These are phyloP conservation scores for Pleurotus eryngii DNA, from an alignment of 768 basidiomycete genomes.

Conservation along the genomic window DNA sequence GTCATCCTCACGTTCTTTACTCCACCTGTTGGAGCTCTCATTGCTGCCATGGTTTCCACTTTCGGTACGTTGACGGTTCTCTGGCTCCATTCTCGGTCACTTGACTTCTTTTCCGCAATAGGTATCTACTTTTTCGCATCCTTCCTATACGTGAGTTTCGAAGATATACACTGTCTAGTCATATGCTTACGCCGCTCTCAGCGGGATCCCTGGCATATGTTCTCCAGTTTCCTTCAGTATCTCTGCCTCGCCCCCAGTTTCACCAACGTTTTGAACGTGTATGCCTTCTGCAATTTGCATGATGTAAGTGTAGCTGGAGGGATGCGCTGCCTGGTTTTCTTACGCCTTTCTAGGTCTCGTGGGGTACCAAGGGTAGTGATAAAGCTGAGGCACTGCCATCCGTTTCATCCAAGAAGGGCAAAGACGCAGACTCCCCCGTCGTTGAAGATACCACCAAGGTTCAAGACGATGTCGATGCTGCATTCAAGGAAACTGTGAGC, in stretches of 20 bases:
- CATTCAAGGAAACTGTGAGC: conserved; percentile 80
- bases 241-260: conserved; percentile 88
- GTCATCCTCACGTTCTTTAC: conserved; percentile 63
- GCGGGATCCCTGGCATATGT: conserved; percentile 98
- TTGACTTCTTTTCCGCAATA: conserved; percentile 20
- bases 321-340: background rate
- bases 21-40: conserved; percentile 74
- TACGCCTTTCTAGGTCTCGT: conserved; percentile 55
- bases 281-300: conserved; percentile 96
- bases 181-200: conserved; percentile 21
- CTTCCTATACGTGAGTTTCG: conserved; percentile 71
- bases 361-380: conserved; percentile 96
- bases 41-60: conserved; percentile 86
- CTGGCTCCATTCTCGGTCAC: background rate
- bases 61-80: conserved; percentile 50
- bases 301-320: conserved; percentile 48
- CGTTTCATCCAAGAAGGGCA: conserved; percentile 51
- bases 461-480: conserved; percentile 76
- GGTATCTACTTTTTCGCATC: conserved; percentile 83
- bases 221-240: conserved; percentile 91
- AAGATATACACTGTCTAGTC: background rate
- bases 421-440: conserved; percentile 59
- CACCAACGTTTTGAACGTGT: conserved; percentile 93
- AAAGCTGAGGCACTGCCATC: conserved; percentile 86
- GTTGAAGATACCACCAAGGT: conserved; percentile 73